A percentile compares a stretch with the other conserved stretches of the same genome.
phyloP scores from a whole-genome alignment of 2,329 filamentous ascomycete genomes.

The Periconia sp. region DNA sequence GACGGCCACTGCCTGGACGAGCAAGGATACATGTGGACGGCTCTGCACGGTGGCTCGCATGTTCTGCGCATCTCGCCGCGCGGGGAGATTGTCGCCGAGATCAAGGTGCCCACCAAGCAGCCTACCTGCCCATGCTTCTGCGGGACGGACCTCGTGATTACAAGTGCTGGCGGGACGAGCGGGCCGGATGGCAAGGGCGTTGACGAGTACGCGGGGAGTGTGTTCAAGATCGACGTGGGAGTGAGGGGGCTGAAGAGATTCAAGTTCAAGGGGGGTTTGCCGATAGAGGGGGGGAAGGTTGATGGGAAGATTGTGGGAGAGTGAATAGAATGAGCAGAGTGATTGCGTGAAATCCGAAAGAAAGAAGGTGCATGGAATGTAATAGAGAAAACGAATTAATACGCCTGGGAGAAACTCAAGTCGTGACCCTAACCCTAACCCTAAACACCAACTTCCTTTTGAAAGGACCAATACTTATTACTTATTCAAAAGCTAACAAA shows the following conservation, averaged over 20 bases:
- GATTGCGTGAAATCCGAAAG: too few relatives aligned
- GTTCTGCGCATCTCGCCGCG: conserved; percentile 76
- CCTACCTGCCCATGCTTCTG: conserved; percentile 83
- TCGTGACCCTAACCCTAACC: too few relatives aligned
- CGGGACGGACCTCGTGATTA: conserved; percentile 77
- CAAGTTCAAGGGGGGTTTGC: conserved; percentile 40
- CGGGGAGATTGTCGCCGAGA: conserved; percentile 75
- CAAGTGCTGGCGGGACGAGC: conserved; percentile 63
- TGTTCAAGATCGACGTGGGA: conserved; percentile 81
- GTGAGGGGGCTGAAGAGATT: conserved; percentile 61
- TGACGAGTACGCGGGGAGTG: conserved; percentile 69
- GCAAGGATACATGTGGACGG: conserved; percentile 87
- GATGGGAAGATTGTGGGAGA: conserved; percentile 33
- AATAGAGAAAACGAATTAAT: too few relatives aligned
- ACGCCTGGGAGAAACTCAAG: too few relatives aligned
- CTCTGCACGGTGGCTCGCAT: conserved; percentile 77
- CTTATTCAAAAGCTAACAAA: too few relatives aligned
- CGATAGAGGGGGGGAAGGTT: conserved; percentile 36
- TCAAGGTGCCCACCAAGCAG: conserved; percentile 77
- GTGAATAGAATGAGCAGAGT: too few relatives aligned
- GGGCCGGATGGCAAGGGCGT: conserved; percentile 65
- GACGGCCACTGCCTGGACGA: conserved; percentile 87
- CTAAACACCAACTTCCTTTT: too few relatives aligned
- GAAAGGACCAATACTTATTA: too few relatives aligned
- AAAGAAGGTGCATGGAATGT: too few relatives aligned